Evolutionary conservation across 139 green algal genomes (phyloP).

Genomic region (Prasinococcaceae sp.): DNA sequence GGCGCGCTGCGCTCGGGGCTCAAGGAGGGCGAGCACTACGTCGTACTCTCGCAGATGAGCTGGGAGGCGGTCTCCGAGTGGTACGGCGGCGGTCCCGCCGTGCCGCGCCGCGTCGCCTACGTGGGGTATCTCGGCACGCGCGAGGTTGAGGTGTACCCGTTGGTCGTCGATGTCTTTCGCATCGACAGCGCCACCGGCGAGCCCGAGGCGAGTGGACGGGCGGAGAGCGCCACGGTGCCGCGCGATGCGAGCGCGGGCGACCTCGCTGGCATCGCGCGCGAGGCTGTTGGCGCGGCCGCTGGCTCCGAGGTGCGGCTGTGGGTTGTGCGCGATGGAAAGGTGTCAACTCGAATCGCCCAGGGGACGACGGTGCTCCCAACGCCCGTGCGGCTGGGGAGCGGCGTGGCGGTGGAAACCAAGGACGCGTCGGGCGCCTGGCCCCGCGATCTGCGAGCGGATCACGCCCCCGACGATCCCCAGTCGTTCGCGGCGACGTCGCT

Average conservation of each 20-base stretch:
- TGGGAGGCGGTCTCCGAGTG: not conserved
- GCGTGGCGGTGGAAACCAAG: constrained; percentile 3
- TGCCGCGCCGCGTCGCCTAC: not conserved
- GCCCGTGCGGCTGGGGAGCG: too few species aligned
- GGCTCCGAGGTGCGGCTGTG: not conserved
- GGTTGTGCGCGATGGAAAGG: not conserved
- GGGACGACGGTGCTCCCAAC: too few species aligned
- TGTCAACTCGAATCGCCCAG: too few species aligned
- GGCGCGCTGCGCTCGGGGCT: not conserved
- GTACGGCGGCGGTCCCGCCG: not conserved
- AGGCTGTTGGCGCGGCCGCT: not conserved
- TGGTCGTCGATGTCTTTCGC: constrained; percentile 1
- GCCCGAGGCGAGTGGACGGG: constrained; percentile 47
- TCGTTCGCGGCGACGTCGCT: not conserved
- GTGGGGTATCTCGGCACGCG: not conserved
- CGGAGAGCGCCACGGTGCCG: constrained; percentile 56
- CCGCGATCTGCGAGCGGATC: not conserved
- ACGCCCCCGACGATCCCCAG: not conserved
- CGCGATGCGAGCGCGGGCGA: not conserved
- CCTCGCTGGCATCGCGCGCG: not conserved
- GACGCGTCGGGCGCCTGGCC: not conserved
- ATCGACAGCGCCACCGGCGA: constrained; percentile 12
- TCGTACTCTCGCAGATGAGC: not conserved
- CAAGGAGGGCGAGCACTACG: not conserved
- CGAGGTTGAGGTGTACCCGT: not conserved